phyloP scores from a whole-genome alignment of 2,329 filamentous ascomycete genomes.

The Cyphellophora europaea region DNA sequence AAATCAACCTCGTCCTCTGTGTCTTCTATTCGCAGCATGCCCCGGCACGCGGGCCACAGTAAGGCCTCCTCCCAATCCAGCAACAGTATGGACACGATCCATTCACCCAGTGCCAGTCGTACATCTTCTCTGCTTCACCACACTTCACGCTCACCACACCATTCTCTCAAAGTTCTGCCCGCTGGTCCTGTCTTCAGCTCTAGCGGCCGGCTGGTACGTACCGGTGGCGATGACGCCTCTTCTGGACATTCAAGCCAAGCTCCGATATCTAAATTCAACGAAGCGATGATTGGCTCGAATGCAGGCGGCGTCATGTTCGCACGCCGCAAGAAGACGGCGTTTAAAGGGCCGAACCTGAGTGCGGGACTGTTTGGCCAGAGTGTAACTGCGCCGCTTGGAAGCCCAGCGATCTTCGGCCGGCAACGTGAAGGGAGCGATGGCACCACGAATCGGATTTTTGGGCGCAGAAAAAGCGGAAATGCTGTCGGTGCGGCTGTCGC shows the following conservation, averaged over 20 bases:
- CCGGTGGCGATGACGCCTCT: constrained; percentile 13
- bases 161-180: constrained; percentile 90
- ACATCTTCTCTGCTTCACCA: not conserved
- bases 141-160: constrained; percentile 65
- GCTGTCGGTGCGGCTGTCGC: constrained; percentile 4
- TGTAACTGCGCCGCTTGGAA: constrained; percentile 21
- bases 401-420: constrained; percentile 23
- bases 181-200: constrained; percentile 83
- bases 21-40: constrained; percentile 84
- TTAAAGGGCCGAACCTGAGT: constrained; percentile 35
- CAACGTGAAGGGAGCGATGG: constrained; percentile 21
- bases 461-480: constrained; percentile 1
- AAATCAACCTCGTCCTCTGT: constrained; percentile 96
- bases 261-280: constrained; percentile 6
- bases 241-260: constrained; percentile 6
- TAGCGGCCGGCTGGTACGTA: constrained; percentile 74
- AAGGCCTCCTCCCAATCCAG: constrained; percentile 92
- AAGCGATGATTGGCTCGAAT: constrained; percentile 4
- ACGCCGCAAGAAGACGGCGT: constrained; percentile 34
- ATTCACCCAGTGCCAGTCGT: constrained; percentile 47
- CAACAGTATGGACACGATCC: constrained; percentile 60
- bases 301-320: constrained; percentile 33
- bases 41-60: constrained; percentile 79
- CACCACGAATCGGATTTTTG: constrained; percentile 14
- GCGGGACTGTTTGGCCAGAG: constrained; percentile 23